A percentile compares a stretch with the other conserved stretches of the same genome.
These are phyloP conservation scores for Beta vulgaris DNA, from an alignment of 148 eudicot genomes.

Conservation along the genomic window DNA sequence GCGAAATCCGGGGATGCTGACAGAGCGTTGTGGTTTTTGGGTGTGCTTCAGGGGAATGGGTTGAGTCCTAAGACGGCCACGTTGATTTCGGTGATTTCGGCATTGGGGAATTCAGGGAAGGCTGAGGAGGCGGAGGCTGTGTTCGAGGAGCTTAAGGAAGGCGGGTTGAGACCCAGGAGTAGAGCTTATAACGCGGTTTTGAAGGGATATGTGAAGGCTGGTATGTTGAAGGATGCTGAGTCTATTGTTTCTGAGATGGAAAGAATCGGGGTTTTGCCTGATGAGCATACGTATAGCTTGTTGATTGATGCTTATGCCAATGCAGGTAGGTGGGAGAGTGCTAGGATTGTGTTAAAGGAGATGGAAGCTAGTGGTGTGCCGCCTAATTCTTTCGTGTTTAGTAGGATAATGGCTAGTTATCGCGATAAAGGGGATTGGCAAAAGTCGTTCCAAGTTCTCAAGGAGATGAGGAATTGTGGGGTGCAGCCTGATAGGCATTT, in stretches of 20 bases:
- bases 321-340: conserved; percentile 97
- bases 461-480: conserved; percentile 82
- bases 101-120: conserved; percentile 68
- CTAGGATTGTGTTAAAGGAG: conserved; percentile 84
- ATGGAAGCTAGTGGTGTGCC: conserved; percentile 76
- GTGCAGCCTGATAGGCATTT: conserved; percentile 84
- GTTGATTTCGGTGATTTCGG: conserved; percentile 53
- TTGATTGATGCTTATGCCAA: conserved; percentile 84
- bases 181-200: conserved; percentile 93
- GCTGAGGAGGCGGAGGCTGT: conserved; percentile 88
- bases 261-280: conserved; percentile 64
- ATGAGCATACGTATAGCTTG: conserved; percentile 81
- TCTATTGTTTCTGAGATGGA: conserved; percentile 82
- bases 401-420: conserved; percentile 74
- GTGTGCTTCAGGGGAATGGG: conserved; percentile 73
- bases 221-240: conserved; percentile 78
- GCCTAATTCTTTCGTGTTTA: conserved; percentile 74
- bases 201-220: conserved; percentile 73
- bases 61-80: conserved; percentile 66
- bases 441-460: conserved; percentile 82
- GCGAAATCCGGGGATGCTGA: conserved; percentile 72
- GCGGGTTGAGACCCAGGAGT: conserved; percentile 73
- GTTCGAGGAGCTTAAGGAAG: conserved; percentile 93
- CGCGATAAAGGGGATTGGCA: conserved; percentile 96
- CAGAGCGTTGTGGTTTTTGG: conserved; percentile 59